Conservation (phyloP, 2,329 filamentous ascomycete species). For the Exophiala calicioides region DNA sequence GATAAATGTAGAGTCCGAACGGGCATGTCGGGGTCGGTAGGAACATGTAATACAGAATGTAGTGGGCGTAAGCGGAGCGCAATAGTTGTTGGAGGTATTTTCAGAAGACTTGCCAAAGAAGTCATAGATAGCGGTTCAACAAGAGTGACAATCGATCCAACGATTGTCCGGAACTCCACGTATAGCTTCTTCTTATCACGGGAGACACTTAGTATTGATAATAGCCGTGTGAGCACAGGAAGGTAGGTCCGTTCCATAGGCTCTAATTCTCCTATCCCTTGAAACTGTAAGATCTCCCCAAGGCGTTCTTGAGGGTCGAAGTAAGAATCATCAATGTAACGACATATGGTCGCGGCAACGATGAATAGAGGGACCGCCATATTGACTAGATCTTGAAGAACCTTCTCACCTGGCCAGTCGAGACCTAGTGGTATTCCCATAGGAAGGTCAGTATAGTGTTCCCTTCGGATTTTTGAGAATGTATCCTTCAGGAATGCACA, state of each 20-base stretch:
- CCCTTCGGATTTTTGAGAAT: slow-evolving; percentile 3
- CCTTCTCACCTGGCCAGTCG: slow-evolving; percentile 28
- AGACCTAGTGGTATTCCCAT: slow-evolving; percentile 11
- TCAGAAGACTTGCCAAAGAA: neutral
- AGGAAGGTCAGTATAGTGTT: slow-evolving; percentile 1
- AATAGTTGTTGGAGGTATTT: neutral
- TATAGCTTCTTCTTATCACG: neutral
- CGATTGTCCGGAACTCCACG: slow-evolving; percentile 11
- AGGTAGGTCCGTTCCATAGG: slow-evolving; percentile 9
- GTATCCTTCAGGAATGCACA: neutral
- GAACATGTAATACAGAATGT: neutral
- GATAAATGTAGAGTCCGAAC: slow-evolving; percentile 13
- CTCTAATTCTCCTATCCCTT: neutral
- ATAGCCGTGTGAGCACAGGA: slow-evolving; percentile 6
- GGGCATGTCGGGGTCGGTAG: neutral
- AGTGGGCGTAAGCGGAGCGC: neutral
- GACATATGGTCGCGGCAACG: slow-evolving; percentile 33
- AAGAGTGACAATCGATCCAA: slow-evolving; percentile 13
- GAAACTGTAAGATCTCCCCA: neutral
- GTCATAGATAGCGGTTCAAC: slow-evolving; percentile 11
- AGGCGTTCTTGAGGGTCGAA: slow-evolving; percentile 16
- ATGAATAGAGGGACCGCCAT: slow-evolving; percentile 37
- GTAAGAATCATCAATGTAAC: slow-evolving; percentile 31
- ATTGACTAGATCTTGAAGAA: slow-evolving; percentile 31
- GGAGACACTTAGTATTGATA: neutral